Conservation (phyloP, 2,329 filamentous ascomycete genomes). For the Colletotrichum tamarilloi region DNA sequence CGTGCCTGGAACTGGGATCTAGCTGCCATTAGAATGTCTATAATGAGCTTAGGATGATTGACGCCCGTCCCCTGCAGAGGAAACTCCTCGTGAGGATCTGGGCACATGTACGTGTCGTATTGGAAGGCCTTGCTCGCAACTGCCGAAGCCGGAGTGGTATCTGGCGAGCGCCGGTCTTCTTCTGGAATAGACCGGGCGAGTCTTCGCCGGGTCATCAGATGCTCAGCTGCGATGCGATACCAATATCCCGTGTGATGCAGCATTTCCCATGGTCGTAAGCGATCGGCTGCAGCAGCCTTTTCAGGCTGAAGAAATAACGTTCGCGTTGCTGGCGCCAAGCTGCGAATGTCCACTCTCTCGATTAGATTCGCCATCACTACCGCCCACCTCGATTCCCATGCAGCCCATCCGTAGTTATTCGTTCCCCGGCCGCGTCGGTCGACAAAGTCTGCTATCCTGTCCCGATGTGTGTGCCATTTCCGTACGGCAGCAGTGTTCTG, state of each 20-base stretch:
- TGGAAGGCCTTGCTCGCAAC: constrained; percentile 63
- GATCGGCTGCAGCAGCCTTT: constrained; percentile 67
- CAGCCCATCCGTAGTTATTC: constrained; percentile 91
- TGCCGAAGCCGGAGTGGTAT: constrained; percentile 57
- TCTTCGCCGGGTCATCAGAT: constrained; percentile 62
- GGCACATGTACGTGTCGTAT: constrained; percentile 76
- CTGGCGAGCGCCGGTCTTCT: constrained; percentile 66
- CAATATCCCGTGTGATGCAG: constrained; percentile 76
- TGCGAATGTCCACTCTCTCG: constrained; percentile 63
- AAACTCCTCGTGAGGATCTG: constrained; percentile 70
- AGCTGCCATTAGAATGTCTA: constrained; percentile 63
- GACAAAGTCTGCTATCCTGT: constrained; percentile 79
- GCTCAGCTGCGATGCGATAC: constrained; percentile 70
- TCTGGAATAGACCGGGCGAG: constrained; percentile 69
- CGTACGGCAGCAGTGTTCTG: constrained; percentile 84
- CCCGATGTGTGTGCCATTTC: constrained; percentile 82
- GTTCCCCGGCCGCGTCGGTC: constrained; percentile 87
- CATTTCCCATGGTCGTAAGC: constrained; percentile 71
- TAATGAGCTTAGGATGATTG: constrained; percentile 66
- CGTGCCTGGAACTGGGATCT: constrained; percentile 65
- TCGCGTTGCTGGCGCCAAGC: constrained; percentile 56
- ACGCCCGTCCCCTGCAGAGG: constrained; percentile 62
- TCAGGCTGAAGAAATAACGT: constrained; percentile 67
- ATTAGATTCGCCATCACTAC: constrained; percentile 71
- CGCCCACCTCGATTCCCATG: constrained; percentile 86